Conservation (phyloP, 495 filamentous ascomycete genomes). For the Penicillium coffeae region DNA sequence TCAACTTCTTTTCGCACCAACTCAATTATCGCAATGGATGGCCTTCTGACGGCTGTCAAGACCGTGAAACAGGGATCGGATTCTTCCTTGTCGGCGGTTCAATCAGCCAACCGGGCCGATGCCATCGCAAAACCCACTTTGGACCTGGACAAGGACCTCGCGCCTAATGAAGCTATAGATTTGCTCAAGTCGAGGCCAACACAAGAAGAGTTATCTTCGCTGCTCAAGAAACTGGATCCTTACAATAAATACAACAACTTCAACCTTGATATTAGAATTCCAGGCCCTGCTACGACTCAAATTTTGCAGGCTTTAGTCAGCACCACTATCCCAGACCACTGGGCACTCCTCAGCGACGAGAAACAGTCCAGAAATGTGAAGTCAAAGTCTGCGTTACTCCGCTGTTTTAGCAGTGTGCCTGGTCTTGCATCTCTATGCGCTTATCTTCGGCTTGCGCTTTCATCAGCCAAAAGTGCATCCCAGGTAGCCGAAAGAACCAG, state of each 20-base stretch:
- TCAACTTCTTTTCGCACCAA: conserved; percentile 4
- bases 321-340: conserved; percentile 72
- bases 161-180: conserved; percentile 58
- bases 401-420: conserved; percentile 66
- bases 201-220: conserved; percentile 49
- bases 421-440: conserved; percentile 68
- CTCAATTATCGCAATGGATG: conserved; percentile 34
- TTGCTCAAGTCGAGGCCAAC: conserved; percentile 62
- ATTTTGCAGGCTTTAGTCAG: conserved; percentile 66
- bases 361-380: conserved; percentile 29
- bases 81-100: conserved; percentile 17
- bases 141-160: conserved; percentile 24
- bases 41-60: conserved; percentile 39
- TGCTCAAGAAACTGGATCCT: conserved; percentile 52
- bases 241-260: conserved; percentile 25
- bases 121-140: conserved; percentile 8
- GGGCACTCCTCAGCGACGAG: conserved; percentile 55
- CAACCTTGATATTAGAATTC: conserved; percentile 57
- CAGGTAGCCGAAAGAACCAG: conserved; percentile 28
- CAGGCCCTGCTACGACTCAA: conserved; percentile 62
- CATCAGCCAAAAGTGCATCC: conserved; percentile 21
- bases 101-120: conserved; percentile 9
- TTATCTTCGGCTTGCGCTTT: conserved; percentile 54
- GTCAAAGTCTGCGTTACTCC: conserved; percentile 47
- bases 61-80: conserved; percentile 27